A percentile compares a stretch with the other conserved stretches of the same genome.
Conservation (phyloP, 805 yeast species). For the Metschnikowia proteae region DNA sequence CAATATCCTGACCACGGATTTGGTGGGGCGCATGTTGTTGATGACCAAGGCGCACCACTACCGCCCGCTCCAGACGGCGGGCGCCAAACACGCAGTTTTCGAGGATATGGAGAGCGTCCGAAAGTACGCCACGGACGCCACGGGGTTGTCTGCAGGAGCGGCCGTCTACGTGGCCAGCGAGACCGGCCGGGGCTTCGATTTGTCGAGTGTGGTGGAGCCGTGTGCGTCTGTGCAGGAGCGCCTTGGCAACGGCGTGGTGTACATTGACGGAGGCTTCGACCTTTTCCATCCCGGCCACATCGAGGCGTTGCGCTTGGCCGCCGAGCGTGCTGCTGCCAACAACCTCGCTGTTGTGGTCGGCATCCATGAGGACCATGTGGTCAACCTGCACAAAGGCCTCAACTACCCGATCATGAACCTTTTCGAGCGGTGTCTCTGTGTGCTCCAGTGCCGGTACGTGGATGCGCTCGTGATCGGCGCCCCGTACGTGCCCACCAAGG, state of each 20-base stretch:
- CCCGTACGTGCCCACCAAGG: constrained; percentile 47
- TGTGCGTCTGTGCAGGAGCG: constrained; percentile 17
- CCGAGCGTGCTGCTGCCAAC: constrained; percentile 32
- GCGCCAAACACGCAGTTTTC: constrained; percentile 27
- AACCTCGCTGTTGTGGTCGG: constrained; percentile 62
- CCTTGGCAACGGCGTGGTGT: constrained; percentile 33
- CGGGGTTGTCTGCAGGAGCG: constrained; percentile 57
- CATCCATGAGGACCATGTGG: constrained; percentile 55
- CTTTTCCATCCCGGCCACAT: constrained; percentile 93
- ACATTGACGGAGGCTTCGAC: constrained; percentile 85
- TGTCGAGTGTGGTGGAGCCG: constrained; percentile 29
- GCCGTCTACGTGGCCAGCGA: constrained; percentile 48
- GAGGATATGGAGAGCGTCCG: constrained; percentile 35
- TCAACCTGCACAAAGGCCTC: constrained; percentile 53
- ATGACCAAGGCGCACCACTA: constrained; percentile 58
- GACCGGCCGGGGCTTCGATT: neutral
- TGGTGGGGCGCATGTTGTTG: constrained; percentile 82
- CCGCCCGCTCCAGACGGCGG: constrained; percentile 23
- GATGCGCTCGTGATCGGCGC: constrained; percentile 75
- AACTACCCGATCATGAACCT: constrained; percentile 83
- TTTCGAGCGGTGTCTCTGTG: constrained; percentile 81
- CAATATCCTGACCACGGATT: constrained; percentile 90
- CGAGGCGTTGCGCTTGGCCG: constrained; percentile 55
- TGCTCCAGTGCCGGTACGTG: constrained; percentile 80
- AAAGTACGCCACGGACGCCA: constrained; percentile 57